A percentile compares a stretch with the other conserved stretches of the same genome.
phyloP scores from a whole-genome alignment of 768 basidiomycete genomes.

The Xerocomus potaroensis region DNA sequence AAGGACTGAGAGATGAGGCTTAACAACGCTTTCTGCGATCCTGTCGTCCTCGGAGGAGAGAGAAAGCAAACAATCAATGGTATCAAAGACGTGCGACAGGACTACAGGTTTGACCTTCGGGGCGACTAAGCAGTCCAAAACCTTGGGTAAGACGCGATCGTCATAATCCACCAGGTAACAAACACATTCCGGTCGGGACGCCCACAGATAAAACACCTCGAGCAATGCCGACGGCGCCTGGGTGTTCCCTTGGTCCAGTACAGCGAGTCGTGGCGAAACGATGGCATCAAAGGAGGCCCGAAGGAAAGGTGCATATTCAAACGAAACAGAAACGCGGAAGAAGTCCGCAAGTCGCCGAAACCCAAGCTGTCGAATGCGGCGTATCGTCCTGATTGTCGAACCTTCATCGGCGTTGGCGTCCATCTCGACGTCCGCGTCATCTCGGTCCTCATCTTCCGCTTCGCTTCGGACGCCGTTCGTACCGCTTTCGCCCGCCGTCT shows the following conservation, averaged over 20 bases:
- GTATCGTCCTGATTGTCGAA: slow-evolving; percentile 37
- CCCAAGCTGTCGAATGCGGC: slow-evolving; percentile 76
- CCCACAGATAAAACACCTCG: slow-evolving; percentile 81
- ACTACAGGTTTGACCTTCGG: slow-evolving; percentile 86
- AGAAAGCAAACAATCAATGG: slow-evolving; percentile 66
- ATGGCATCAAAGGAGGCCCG: slow-evolving; percentile 58
- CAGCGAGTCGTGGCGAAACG: slow-evolving; percentile 77
- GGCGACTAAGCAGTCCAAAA: slow-evolving; percentile 79
- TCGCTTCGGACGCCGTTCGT: slow-evolving; percentile 24
- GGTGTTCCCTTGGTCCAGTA: slow-evolving; percentile 79
- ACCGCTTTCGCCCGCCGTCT: slow-evolving; percentile 18
- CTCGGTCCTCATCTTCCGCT: slow-evolving; percentile 36
- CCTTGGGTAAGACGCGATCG: slow-evolving; percentile 59
- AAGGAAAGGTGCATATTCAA: slow-evolving; percentile 75
- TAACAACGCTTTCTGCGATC: slow-evolving; percentile 52
- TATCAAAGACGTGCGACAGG: slow-evolving; percentile 76
- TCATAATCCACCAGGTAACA: slow-evolving; percentile 69
- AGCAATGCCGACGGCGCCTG: slow-evolving; percentile 88
- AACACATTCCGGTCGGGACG: slow-evolving; percentile 52
- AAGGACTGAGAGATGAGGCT: slow-evolving; percentile 67
- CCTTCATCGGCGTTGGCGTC: slow-evolving; percentile 32
- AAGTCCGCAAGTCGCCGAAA: slow-evolving; percentile 86
- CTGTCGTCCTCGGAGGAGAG: slow-evolving; percentile 48
- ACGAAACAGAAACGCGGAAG: slow-evolving; percentile 67
- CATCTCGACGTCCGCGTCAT: slow-evolving; percentile 33